A percentile compares a stretch with the other conserved stretches of the same genome.
These are phyloP conservation scores for Aphanomyces cochlioides DNA, from an alignment of 352 stramenopile genomes.

Conservation along the genomic window DNA sequence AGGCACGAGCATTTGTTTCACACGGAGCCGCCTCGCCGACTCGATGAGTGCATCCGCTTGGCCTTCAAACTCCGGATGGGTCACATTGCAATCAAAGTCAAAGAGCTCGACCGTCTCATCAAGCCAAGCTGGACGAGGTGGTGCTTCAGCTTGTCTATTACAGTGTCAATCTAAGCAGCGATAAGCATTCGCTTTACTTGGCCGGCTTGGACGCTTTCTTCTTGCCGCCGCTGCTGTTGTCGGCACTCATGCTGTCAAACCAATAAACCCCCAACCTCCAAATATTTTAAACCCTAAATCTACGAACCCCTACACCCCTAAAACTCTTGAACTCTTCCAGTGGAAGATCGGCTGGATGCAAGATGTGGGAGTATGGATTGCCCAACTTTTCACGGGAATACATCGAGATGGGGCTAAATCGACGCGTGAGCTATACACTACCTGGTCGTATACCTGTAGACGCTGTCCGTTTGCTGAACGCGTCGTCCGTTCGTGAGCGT, in stretches of 20 bases:
- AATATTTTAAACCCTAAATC: too few species aligned
- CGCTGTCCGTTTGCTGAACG: constrained; percentile 4
- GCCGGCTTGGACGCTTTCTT: background rate
- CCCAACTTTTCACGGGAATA: background rate
- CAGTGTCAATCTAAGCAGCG: too few species aligned
- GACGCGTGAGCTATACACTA: constrained; percentile 14
- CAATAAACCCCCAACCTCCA: too few species aligned
- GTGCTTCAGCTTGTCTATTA: too few species aligned
- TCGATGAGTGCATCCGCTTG: constrained; percentile 44
- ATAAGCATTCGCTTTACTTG: background rate
- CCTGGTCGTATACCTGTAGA: constrained; percentile 5
- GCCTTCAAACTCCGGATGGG: constrained; percentile 54
- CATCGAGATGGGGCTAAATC: constrained; percentile 8
- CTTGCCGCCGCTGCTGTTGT: too few species aligned
- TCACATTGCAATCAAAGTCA: constrained; percentile 83
- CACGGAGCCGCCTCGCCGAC: constrained; percentile 40
- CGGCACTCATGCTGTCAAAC: too few species aligned
- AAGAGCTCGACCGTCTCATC: constrained; percentile 41
- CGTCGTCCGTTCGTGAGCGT: background rate
- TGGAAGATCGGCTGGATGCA: too few species aligned
- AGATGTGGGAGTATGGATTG: constrained; percentile 16
- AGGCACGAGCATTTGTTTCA: constrained; percentile 71
- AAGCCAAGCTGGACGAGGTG: constrained; percentile 2
- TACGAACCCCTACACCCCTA: too few species aligned
- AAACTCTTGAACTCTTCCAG: too few species aligned